Conservation (phyloP, 2,329 filamentous ascomycete species). For the Gnomoniopsis smithogilvyi region DNA sequence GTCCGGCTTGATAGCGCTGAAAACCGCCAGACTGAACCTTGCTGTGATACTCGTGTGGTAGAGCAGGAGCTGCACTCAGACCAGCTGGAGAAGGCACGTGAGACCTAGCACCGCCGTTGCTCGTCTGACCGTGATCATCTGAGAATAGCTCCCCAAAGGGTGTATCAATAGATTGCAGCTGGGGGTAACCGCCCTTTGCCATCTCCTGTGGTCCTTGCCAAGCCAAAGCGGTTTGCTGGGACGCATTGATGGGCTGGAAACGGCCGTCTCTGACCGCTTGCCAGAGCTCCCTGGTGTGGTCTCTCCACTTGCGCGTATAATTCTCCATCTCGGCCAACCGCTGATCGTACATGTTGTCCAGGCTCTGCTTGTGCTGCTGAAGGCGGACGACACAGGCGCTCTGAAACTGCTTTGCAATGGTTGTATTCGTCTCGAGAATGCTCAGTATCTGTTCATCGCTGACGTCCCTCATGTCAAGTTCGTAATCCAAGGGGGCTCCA, state of each 20-base stretch:
- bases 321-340: neutral
- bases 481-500: no score
- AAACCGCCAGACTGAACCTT: neutral
- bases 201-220: constrained; percentile 3
- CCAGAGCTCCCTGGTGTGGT: constrained; percentile 1
- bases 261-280: neutral
- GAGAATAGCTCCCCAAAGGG: neutral
- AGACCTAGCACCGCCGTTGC: neutral
- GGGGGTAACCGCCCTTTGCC: neutral
- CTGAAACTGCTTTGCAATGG: neutral
- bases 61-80: no score
- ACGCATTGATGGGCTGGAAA: neutral
- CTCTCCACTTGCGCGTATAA: constrained; percentile 8
- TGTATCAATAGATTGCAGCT: neutral
- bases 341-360: neutral
- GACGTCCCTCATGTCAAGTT: neutral
- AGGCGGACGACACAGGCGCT: neutral
- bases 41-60: neutral
- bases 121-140: neutral
- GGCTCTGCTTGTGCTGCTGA: constrained; percentile 2
- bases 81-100: neutral
- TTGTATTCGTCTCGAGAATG: neutral
- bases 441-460: constrained; percentile 3
- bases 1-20: neutral
- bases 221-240: neutral